These are phyloP conservation scores for Prunus mira DNA, from an alignment of 306 rosid species.

Conservation along the genomic window DNA sequence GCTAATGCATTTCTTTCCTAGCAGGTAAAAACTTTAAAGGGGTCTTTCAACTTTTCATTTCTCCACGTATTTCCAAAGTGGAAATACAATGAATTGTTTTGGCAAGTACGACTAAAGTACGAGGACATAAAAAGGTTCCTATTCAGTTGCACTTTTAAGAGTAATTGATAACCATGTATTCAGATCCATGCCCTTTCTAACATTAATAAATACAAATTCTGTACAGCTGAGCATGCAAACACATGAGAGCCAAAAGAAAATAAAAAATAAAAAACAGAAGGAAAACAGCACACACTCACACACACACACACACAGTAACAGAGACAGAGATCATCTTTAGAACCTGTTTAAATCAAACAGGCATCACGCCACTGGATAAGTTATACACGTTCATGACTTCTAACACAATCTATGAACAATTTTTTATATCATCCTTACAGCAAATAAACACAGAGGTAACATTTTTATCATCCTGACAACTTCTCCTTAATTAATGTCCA, in stretches of 20 bases:
- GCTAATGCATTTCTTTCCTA: not conserved
- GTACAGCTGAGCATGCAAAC: not conserved
- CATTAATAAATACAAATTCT: not conserved
- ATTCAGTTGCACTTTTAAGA: not conserved
- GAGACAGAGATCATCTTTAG: not conserved
- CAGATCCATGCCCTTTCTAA: not conserved
- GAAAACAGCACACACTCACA: not conserved
- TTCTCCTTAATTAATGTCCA: too few relatives aligned
- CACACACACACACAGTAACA: not conserved
- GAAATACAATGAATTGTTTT: not conserved
- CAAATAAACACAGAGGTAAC: not conserved
- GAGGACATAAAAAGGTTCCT: not conserved
- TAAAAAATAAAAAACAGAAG: not conserved
- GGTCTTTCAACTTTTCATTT: not conserved
- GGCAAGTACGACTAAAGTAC: not conserved
- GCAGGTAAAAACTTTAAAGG: too few relatives aligned
- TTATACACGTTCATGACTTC: not conserved
- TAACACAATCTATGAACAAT: not conserved
- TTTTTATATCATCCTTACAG: not conserved
- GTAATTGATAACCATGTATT: not conserved
- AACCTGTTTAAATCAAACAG: not conserved
- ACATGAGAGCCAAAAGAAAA: not conserved
- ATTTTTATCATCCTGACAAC: not conserved
- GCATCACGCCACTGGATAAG: not conserved
- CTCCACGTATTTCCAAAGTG: not conserved